A percentile compares a stretch with the other conserved stretches of the same genome.
Conservation (phyloP, 345 rosid genomes). For the Eucalyptus leucophloia region DNA sequence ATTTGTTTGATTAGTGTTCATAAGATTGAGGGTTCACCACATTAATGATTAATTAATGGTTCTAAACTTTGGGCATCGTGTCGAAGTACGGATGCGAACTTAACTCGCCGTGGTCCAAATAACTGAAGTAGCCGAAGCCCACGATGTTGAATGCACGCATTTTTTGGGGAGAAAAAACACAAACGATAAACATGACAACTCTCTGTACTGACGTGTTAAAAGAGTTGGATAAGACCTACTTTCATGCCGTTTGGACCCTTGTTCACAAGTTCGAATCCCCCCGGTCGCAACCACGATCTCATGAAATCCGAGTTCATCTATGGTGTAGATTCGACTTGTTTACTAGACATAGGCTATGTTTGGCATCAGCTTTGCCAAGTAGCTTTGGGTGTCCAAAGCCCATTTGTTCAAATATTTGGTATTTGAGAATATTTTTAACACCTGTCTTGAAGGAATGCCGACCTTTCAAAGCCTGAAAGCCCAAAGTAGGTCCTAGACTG, state of each 20-base stretch:
- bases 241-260: neutral
- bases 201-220: neutral
- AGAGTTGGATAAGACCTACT: neutral
- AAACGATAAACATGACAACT: neutral
- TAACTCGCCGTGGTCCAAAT: neutral
- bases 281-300: neutral
- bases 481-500: no score
- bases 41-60: neutral
- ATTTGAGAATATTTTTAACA: no score
- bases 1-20: neutral
- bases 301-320: neutral
- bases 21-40: neutral
- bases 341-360: no score
- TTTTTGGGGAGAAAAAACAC: neutral
- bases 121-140: neutral
- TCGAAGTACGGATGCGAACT: neutral
- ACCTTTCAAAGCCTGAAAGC: no score
- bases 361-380: no score
- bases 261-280: neutral
- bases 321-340: neutral
- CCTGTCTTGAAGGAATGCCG: no score
- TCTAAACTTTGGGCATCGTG: neutral
- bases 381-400: no score
- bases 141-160: neutral
- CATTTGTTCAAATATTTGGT: no score